phyloP scores from a whole-genome alignment of 768 basidiomycete species.

The Kwoniella bestiolae region DNA sequence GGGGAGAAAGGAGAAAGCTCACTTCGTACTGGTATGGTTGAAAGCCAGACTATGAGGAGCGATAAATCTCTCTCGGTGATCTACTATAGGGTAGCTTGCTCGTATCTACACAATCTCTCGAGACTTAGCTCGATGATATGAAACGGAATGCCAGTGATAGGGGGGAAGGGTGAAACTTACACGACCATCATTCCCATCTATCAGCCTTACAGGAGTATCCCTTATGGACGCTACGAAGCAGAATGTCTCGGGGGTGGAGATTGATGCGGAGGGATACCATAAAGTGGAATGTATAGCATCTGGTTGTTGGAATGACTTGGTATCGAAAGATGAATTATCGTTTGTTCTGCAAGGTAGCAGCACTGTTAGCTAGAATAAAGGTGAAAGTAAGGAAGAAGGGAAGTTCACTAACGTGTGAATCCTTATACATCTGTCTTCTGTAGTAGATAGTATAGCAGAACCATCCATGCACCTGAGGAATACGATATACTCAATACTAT shows the following conservation, averaged over 20 bases:
- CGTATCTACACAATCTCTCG: slow-evolving; percentile 65
- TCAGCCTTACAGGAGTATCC: slow-evolving; percentile 80
- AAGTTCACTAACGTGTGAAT: slow-evolving; percentile 61
- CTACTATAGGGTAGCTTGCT: slow-evolving; percentile 88
- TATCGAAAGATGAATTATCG: slow-evolving; percentile 17
- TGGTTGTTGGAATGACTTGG: slow-evolving; percentile 62
- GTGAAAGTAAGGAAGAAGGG: not conserved
- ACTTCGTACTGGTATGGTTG: slow-evolving; percentile 72
- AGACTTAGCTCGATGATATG: not conserved
- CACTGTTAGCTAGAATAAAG: not conserved
- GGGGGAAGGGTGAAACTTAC: too few relatives aligned
- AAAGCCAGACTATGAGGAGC: slow-evolving; percentile 85
- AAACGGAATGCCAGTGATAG: too few relatives aligned
- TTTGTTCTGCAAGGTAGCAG: slow-evolving; percentile 6
- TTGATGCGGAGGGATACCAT: slow-evolving; percentile 83
- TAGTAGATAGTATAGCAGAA: slow-evolving; percentile 68
- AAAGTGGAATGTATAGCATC: slow-evolving; percentile 74
- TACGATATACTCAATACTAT: not conserved
- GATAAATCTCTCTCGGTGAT: slow-evolving; percentile 88
- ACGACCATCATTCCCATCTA: slow-evolving; percentile 77
- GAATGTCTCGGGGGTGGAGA: slow-evolving; percentile 66
- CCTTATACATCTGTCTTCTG: slow-evolving; percentile 72
- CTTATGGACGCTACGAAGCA: slow-evolving; percentile 84
- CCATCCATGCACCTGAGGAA: slow-evolving; percentile 74
- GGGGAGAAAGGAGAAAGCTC: slow-evolving; percentile 25